Percentiles rank a stretch among this genome's conserved stretches.
phyloP scores from a whole-genome alignment of 371 early-diverging fungal genomes.

The Mucor saturninus region DNA sequence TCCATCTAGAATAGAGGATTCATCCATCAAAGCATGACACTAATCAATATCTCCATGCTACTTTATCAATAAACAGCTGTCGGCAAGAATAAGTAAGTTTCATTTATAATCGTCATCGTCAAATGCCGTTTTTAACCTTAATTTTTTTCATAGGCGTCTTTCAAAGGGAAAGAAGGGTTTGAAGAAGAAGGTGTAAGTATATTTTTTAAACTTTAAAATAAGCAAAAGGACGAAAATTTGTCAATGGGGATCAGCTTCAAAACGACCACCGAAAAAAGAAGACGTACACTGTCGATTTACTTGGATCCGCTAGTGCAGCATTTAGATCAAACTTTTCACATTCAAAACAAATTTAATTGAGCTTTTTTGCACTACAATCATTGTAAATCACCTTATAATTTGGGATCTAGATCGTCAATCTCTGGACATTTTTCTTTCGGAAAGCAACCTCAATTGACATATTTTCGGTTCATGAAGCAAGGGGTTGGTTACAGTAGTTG shows the following conservation, averaged over 20 bases:
- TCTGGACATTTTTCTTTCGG: not conserved
- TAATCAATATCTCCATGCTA: conserved; percentile 12
- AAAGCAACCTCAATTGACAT: not conserved
- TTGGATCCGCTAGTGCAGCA: not conserved
- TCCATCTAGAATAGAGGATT: conserved; percentile 21
- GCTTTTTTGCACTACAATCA: too few species aligned
- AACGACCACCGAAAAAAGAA: conserved; percentile 2
- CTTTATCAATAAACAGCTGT: conserved; percentile 61
- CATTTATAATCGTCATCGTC: not conserved
- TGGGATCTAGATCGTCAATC: not conserved
- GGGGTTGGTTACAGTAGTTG: not conserved
- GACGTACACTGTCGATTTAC: not conserved
- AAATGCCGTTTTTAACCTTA: conserved; percentile 6
- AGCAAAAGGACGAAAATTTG: not conserved
- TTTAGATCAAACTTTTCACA: not conserved
- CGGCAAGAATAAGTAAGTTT: conserved; percentile 93
- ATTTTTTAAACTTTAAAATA: not conserved
- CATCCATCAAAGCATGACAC: conserved; percentile 1
- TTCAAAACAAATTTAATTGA: not conserved
- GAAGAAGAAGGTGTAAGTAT: conserved; percentile 95
- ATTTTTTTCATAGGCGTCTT: conserved; percentile 61
- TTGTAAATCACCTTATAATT: not conserved
- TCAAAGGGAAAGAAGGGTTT: conserved; percentile 96
- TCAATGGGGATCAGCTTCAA: too few species aligned
- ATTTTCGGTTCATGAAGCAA: not conserved